These are phyloP conservation scores for Zanthoxylum bungeanum DNA, from an alignment of 345 rosid species.

Conservation along the genomic window DNA sequence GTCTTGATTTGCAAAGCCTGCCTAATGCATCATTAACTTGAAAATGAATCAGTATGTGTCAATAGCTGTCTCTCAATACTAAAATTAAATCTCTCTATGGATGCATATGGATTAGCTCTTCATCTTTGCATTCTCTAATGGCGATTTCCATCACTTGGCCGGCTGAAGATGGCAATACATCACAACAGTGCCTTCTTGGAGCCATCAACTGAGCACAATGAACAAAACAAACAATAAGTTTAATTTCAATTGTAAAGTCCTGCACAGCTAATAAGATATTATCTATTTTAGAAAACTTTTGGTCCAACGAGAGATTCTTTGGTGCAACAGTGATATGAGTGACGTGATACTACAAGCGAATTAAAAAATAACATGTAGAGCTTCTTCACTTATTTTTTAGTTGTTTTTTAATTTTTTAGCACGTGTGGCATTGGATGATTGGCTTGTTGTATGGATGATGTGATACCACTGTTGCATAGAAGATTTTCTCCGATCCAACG, in stretches of 20 bases:
- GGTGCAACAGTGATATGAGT: no score
- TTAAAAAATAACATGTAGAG: no score
- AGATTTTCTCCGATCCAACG: no score
- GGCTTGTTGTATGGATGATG: no score
- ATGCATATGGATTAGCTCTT: conserved; percentile 62
- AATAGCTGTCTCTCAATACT: background rate
- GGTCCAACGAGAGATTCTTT: no score
- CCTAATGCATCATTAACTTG: background rate
- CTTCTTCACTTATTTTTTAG: no score
- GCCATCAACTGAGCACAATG: conserved; percentile 49
- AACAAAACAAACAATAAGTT: background rate
- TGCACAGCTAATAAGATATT: no score
- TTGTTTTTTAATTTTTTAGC: no score
- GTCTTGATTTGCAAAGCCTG: background rate
- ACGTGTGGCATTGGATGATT: no score
- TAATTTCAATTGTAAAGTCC: background rate
- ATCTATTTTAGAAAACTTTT: no score
- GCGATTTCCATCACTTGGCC: conserved; percentile 54
- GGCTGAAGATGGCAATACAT: conserved; percentile 54
- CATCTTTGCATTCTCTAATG: conserved; percentile 64
- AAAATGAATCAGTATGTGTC: background rate
- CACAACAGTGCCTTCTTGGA: conserved; percentile 90
- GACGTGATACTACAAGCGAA: no score
- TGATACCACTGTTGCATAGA: no score
- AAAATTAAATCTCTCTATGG: conserved; percentile 11